phyloP scores from a whole-genome alignment of 2,329 filamentous ascomycete species.

The Ophiocordyceps camponoti-floridani region DNA sequence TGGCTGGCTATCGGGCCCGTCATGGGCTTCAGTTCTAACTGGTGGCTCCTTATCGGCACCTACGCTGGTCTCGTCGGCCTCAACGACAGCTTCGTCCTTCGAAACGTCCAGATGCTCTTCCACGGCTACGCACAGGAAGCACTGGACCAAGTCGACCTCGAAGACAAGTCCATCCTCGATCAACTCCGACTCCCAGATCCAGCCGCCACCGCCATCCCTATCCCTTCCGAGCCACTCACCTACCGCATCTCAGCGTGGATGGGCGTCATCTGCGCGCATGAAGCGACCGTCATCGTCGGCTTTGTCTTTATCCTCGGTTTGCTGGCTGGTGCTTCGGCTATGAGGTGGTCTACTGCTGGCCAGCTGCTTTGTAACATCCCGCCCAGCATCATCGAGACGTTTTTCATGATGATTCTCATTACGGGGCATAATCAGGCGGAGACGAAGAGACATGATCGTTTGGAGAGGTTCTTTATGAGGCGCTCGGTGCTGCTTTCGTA shows the following conservation, averaged over 20 bases:
- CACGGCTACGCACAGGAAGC: slow-evolving; percentile 6
- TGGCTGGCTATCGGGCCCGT: slow-evolving; percentile 21
- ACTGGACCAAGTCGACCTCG: slow-evolving; percentile 2
- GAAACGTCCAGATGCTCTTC: slow-evolving; percentile 19
- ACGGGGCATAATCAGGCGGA: slow-evolving; percentile 8
- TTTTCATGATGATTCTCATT: slow-evolving; percentile 10
- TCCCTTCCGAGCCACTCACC: slow-evolving; percentile 2
- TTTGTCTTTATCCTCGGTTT: slow-evolving; percentile 5
- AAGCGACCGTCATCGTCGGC: slow-evolving; percentile 5
- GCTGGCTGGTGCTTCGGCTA: slow-evolving; percentile 7
- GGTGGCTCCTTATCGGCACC: slow-evolving; percentile 28
- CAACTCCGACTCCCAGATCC: slow-evolving; percentile 3
- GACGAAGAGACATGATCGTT: slow-evolving; percentile 3
- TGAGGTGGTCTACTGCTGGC: slow-evolving; percentile 7
- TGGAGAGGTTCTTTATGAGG: background rate
- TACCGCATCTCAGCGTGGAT: slow-evolving; percentile 5
- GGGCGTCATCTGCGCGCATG: slow-evolving; percentile 7
- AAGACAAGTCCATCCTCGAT: slow-evolving; percentile 4
- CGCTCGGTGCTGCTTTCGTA: background rate
- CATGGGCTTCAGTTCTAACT: slow-evolving; percentile 22
- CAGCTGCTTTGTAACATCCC: slow-evolving; percentile 9
- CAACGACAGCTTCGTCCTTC: slow-evolving; percentile 24
- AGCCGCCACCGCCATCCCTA: background rate
- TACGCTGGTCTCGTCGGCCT: slow-evolving; percentile 27
- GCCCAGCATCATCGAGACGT: slow-evolving; percentile 8